Base-by-base conservation (phyloP, 176 grass and related monocot genomes). In the Puccinellia tenuiflora region DNA sequence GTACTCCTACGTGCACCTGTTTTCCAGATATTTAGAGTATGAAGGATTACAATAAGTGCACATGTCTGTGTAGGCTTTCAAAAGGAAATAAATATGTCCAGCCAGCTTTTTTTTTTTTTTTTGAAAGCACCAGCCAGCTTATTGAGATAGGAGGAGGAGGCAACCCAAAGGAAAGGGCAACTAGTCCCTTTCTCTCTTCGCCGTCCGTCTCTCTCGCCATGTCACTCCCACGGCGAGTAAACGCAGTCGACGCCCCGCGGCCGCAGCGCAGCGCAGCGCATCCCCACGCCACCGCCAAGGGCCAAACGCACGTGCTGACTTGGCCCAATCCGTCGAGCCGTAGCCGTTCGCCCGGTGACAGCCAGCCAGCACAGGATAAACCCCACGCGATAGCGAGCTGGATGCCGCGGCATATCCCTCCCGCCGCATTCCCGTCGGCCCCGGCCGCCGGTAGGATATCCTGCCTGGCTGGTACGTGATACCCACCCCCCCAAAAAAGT, bases 321-420 rank as follows among this genome's bases (percentile, higher is more conserved):
- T 86, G 65, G 73, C 21, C 88, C 53, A 77, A 42, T 80, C 18
- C 62, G 3, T 68, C 33, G 1, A 37, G 12, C 13, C 53, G 0
- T 6, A 0, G 31, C 33, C 67, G 67, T 42, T 15, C 38, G 66
- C 62, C 71, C 42, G 15, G 72, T 33, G 54, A 78, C 79, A 56
- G 43, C n/a, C n/a, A n/a, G n/a, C n/a, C n/a, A 35, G 40, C 37
- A 24, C 9, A 20, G 48, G 87, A 81, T 73, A 60, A 80, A 70
- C 59, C 70, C 5, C 25, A 10, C 37, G 60, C 33, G 13, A 24
- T n/a, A n/a, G n/a, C n/a, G n/a, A n/a, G n/a, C n/a, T n/a, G n/a
- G 62, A 73, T 88, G 82, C 85, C 64, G 9, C 22, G 48, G 83
- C 82, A 85, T 88, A 91, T 88, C 55, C 78, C 29, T 91, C 66